Base-by-base conservation (phyloP, 306 rosid species). In the Citrullus mucosospermus region DNA sequence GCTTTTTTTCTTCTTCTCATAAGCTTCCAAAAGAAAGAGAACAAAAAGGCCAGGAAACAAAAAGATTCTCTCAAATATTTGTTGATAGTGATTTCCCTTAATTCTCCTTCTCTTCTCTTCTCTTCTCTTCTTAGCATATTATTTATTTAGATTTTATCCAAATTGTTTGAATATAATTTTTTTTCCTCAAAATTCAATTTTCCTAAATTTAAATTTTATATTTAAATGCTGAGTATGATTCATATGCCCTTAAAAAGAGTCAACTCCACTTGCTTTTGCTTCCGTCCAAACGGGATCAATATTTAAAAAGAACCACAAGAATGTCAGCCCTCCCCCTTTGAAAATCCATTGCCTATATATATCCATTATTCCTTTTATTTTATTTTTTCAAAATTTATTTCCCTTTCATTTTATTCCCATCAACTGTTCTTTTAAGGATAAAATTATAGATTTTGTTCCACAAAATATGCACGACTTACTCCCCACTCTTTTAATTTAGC, bases 11-110 rank as follows among this genome's bases (percentile, higher is more conserved):
- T 2, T 43, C 10, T 8, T 38, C 8, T 83, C 54, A 80, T 86
- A 83, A 83, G 43, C 78, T 82, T 91, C 89, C 89, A 86, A 85
- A 80, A 62, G 87, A 82, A 84, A 81, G 57, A 80, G 80, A 83
- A 85, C 89, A 88, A 86, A 78, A 73, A 30, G 76, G 82, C 53
- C 50, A 63, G 28, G 78, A 57, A 84, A 77, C 79, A 82, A 74
- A 65, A 62, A 86, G 88, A 89, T 85, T 82, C 90, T 78, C 85
- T 65, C 82, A 82, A 84, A 85, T 87, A 82, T 90, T 80, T 80
- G 80, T 78, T 76, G 92, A 89, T n/a, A 80, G 84, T 55, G 93
- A 89, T 82, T 66, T 50, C 15, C 82, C 80, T 75, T 65, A 72
- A 53, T 43, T 36, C 56, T 20, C 51, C 14, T 66, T 38, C 30